A percentile compares a stretch with the other conserved stretches of the same genome.
phyloP scores from a whole-genome alignment of 148 eudicot genomes.

The Selenicereus undatus region DNA sequence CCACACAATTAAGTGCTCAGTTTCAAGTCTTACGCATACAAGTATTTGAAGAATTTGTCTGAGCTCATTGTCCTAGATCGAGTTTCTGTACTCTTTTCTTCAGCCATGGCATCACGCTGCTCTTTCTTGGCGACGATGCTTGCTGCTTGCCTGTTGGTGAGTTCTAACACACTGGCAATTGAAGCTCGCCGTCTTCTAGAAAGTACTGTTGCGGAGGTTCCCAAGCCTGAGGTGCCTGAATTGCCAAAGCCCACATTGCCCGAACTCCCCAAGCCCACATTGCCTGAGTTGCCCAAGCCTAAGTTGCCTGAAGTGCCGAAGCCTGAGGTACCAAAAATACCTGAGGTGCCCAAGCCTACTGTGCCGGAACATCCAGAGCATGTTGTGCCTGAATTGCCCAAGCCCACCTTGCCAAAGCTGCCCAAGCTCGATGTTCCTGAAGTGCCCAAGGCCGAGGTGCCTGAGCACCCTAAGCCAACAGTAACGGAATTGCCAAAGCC shows the following conservation, averaged over 20 bases:
- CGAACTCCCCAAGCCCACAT: too few relatives aligned
- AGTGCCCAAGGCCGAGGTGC: too few relatives aligned
- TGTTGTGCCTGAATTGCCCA: too few relatives aligned
- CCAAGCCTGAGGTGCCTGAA: not conserved
- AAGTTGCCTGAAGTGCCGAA: not conserved
- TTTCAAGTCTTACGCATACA: not conserved
- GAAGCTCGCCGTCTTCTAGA: constrained; percentile 27
- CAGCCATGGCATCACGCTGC: constrained; percentile 21
- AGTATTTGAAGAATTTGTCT: too few relatives aligned
- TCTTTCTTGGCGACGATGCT: not conserved
- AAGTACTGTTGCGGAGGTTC: not conserved
- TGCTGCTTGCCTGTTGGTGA: constrained; percentile 14
- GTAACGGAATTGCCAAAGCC: constrained; percentile 15
- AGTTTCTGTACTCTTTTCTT: not conserved
- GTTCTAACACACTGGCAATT: not conserved
- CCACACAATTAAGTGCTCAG: not conserved
- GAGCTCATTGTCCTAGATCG: not conserved
- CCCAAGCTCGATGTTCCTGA: too few relatives aligned
- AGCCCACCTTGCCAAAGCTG: too few relatives aligned
- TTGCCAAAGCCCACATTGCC: not conserved
- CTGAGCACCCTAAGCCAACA: constrained; percentile 14
- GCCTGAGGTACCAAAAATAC: not conserved
- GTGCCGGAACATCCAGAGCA: not conserved
- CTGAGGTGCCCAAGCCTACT: constrained; percentile 14
- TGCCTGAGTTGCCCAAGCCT: constrained; percentile 4